These are phyloP conservation scores for Suillus clintonianus DNA, from an alignment of 768 basidiomycete species.

Conservation along the genomic window DNA sequence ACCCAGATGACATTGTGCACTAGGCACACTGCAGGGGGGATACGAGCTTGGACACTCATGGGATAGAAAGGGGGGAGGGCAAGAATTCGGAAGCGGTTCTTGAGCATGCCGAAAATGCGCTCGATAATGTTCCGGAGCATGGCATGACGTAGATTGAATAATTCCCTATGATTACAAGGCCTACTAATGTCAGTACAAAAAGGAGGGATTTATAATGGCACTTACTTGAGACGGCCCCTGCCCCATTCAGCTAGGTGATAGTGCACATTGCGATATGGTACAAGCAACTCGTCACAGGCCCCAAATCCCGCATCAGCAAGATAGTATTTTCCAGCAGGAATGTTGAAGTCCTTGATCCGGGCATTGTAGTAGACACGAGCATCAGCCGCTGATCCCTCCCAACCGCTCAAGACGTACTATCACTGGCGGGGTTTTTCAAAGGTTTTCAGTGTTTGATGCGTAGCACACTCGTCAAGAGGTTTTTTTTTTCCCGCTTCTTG, in stretches of 20 bases:
- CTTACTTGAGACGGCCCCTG: slow-evolving; percentile 26
- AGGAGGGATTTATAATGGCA: slow-evolving; percentile 19
- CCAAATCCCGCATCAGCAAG: slow-evolving; percentile 19
- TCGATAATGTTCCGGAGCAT: slow-evolving; percentile 23
- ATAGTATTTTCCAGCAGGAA: slow-evolving; percentile 15
- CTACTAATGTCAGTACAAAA: background rate
- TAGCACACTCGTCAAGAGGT: too few relatives aligned
- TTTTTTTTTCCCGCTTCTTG: too few relatives aligned
- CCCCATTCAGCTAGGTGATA: slow-evolving; percentile 35
- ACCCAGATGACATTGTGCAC: slow-evolving; percentile 26
- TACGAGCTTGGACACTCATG: slow-evolving; percentile 14
- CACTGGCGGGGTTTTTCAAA: too few relatives aligned
- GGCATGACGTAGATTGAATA: slow-evolving; percentile 40
- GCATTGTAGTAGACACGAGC: slow-evolving; percentile 13
- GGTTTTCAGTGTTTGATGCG: too few relatives aligned
- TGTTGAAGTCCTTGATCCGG: slow-evolving; percentile 4
- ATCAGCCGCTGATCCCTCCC: slow-evolving; percentile 18
- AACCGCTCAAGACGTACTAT: slow-evolving; percentile 16
- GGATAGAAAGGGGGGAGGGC: slow-evolving; percentile 11
- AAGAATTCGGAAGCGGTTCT: slow-evolving; percentile 17
- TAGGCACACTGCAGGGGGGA: slow-evolving; percentile 21
- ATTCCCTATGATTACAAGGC: slow-evolving; percentile 39
- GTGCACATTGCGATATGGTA: background rate
- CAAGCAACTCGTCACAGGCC: background rate
- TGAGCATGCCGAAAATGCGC: slow-evolving; percentile 31